phyloP scores from a whole-genome alignment of 495 filamentous ascomycete genomes.

The Neurospora sp. region DNA sequence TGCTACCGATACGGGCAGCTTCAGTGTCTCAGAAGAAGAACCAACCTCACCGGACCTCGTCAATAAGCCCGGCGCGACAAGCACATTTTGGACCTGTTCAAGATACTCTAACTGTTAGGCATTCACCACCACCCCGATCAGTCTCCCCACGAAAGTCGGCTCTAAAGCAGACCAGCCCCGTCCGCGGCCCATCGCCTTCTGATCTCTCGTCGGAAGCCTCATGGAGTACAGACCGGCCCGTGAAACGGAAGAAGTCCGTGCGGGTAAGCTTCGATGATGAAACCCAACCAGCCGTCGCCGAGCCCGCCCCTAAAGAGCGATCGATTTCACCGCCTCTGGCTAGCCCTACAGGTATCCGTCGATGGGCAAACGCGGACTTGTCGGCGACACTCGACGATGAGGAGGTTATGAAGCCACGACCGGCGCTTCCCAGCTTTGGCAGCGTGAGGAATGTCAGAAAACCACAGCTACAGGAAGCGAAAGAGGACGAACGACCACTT shows the following conservation, averaged over 20 bases:
- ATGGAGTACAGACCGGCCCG: slow-evolving; percentile 38
- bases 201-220: slow-evolving; percentile 33
- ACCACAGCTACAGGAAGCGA: slow-evolving; percentile 20
- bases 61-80: slow-evolving; percentile 39
- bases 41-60: slow-evolving; percentile 10
- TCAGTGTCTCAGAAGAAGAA: background rate
- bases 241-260: slow-evolving; percentile 53
- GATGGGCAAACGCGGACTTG: slow-evolving; percentile 32
- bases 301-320: slow-evolving; percentile 44
- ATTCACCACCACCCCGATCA: slow-evolving; percentile 70
- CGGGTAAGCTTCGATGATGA: slow-evolving; percentile 85
- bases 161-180: slow-evolving; percentile 55
- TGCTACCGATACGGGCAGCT: background rate
- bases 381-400: slow-evolving; percentile 44
- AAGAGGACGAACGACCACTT: slow-evolving; percentile 36
- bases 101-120: slow-evolving; percentile 47
- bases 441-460: slow-evolving; percentile 52
- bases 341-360: slow-evolving; percentile 45
- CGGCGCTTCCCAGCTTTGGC: slow-evolving; percentile 73
- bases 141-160: slow-evolving; percentile 82
- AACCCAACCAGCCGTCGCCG: slow-evolving; percentile 31
- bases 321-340: slow-evolving; percentile 37
- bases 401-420: slow-evolving; percentile 65
- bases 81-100: slow-evolving; percentile 58
- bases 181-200: slow-evolving; percentile 35